Conservation (phyloP, 352 stramenopile species). For the Globisporangium yorkense region DNA sequence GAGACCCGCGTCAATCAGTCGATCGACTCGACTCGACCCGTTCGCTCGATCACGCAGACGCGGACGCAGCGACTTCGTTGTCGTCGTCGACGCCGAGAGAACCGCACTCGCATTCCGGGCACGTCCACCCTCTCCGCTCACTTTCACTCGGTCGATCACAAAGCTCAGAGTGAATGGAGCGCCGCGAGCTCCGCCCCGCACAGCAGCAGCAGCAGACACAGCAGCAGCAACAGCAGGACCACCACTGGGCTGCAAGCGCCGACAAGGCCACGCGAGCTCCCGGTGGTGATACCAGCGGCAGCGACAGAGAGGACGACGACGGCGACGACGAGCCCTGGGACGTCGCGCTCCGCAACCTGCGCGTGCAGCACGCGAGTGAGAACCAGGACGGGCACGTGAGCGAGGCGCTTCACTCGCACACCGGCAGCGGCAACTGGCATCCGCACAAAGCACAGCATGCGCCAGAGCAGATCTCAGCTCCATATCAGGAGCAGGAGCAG, state of each 20-base stretch:
- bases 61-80: neutral
- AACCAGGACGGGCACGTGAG: conserved; percentile 3
- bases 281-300: neutral
- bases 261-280: neutral
- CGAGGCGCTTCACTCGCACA: neutral
- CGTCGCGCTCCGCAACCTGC: conserved; percentile 29
- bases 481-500: conserved; percentile 13
- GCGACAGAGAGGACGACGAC: conserved; percentile 3
- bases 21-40: neutral
- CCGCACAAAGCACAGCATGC: neutral
- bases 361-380: conserved; percentile 16
- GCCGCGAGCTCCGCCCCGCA: neutral
- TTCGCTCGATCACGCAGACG: neutral
- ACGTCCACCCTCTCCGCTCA: neutral
- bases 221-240: neutral
- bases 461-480: neutral
- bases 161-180: conserved; percentile 1
- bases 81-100: neutral
- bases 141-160: neutral
- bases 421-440: neutral
- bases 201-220: neutral
- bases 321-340: conserved; percentile 31
- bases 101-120: neutral
- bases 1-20: conserved; percentile 1
- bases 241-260: neutral